phyloP scores from a whole-genome alignment of 2,329 filamentous ascomycete species.

The Bertia moriformis region DNA sequence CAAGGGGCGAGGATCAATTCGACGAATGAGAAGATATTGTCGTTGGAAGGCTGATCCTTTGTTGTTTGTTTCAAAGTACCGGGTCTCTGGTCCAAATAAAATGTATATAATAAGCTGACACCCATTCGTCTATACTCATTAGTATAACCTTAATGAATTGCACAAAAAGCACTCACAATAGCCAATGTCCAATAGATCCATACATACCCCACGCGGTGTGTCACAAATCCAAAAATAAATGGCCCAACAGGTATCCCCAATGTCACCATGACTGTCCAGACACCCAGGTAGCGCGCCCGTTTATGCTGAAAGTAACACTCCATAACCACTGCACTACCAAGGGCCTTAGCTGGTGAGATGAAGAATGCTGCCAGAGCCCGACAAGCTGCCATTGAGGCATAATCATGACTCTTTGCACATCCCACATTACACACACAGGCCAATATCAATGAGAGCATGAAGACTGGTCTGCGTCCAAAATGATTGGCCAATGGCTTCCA shows the following conservation, averaged over 20 bases:
- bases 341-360: constrained; percentile 34
- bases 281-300: constrained; percentile 35
- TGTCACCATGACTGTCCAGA: constrained; percentile 30
- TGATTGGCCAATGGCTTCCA: constrained; percentile 39
- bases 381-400: constrained; percentile 31
- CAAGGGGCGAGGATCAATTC: constrained; percentile 36
- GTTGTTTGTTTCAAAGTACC: constrained; percentile 26
- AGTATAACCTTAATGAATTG: background rate
- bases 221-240: constrained; percentile 25
- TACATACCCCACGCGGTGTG: constrained; percentile 33
- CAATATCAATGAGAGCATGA: constrained; percentile 30
- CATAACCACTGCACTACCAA: constrained; percentile 39
- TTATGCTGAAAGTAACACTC: constrained; percentile 42
- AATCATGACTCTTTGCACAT: constrained; percentile 31
- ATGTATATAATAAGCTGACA: constrained; percentile 39
- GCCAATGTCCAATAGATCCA: constrained; percentile 41
- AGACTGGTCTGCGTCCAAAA: constrained; percentile 37
- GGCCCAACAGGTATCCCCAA: constrained; percentile 9
- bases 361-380: constrained; percentile 37
- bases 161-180: constrained; percentile 20
- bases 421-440: constrained; percentile 35
- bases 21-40: constrained; percentile 25
- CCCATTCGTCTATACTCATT: constrained; percentile 29
- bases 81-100: constrained; percentile 37
- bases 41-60: constrained; percentile 23